phyloP scores from a whole-genome alignment of 1,284 basidiomycete genomes.

The Sporisorium reilianum region DNA sequence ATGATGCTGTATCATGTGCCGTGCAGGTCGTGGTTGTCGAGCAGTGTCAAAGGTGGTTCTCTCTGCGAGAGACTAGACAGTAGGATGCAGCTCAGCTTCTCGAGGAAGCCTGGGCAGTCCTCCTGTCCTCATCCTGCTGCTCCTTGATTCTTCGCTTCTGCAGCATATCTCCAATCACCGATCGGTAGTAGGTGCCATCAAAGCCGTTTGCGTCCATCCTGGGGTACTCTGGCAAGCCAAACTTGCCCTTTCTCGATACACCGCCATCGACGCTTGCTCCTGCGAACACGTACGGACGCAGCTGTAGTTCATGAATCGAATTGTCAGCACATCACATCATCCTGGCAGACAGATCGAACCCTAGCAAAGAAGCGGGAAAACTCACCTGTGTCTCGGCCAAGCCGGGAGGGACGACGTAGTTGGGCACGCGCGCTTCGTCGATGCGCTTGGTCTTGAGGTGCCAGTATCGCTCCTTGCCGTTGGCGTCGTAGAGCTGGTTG shows the following conservation, averaged over 20 bases:
- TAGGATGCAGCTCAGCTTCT: too few species aligned
- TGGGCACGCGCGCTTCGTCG: constrained; percentile 61
- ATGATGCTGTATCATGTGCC: too few species aligned
- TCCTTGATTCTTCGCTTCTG: constrained; percentile 46
- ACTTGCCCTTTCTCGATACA: constrained; percentile 44
- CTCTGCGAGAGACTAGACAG: background rate
- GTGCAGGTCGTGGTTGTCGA: background rate
- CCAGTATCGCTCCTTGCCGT: constrained; percentile 59
- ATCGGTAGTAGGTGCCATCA: constrained; percentile 60
- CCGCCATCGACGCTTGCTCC: constrained; percentile 54
- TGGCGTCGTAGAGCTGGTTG: constrained; percentile 54
- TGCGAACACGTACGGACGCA: constrained; percentile 63
- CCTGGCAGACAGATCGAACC: too few species aligned
- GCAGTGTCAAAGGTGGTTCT: background rate
- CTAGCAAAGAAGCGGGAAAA: background rate
- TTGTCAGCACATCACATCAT: constrained; percentile 6
- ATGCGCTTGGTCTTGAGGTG: constrained; percentile 58
- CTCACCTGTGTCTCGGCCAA: constrained; percentile 61
- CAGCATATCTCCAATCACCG: constrained; percentile 58
- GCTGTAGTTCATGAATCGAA: constrained; percentile 9
- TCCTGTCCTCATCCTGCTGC: constrained; percentile 42
- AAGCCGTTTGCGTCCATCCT: constrained; percentile 59
- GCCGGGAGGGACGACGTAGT: constrained; percentile 66
- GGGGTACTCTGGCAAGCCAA: constrained; percentile 58
- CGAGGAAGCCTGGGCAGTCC: constrained; percentile 11